A percentile compares a stretch with the other conserved stretches of the same genome.
phyloP scores from a whole-genome alignment of 805 yeast species.

The Spathaspora gorwiae region DNA sequence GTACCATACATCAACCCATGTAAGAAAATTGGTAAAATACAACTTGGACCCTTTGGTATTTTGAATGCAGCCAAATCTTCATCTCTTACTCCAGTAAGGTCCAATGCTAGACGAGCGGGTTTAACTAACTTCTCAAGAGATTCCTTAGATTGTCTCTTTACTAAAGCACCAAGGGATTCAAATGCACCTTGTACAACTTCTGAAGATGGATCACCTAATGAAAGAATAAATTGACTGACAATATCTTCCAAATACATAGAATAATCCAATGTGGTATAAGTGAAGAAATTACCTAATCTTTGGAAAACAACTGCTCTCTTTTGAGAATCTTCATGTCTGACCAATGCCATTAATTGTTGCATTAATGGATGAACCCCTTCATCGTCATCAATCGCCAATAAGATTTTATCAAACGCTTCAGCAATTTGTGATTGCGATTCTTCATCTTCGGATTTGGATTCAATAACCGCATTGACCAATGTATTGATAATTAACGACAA shows the following conservation, averaged over 20 bases:
- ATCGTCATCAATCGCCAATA: constrained; percentile 67
- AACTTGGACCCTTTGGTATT: constrained; percentile 78
- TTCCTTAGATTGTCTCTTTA: constrained; percentile 71
- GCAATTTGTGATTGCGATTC: constrained; percentile 34
- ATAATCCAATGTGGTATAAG: constrained; percentile 61
- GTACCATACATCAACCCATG: constrained; percentile 96
- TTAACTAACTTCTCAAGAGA: constrained; percentile 70
- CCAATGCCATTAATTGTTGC: constrained; percentile 71
- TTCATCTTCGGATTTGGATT: constrained; percentile 29
- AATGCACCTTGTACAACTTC: constrained; percentile 63
- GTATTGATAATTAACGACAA: constrained; percentile 71
- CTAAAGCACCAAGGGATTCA: constrained; percentile 59
- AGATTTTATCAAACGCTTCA: constrained; percentile 60
- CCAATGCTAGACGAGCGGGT: constrained; percentile 75
- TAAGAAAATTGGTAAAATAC: constrained; percentile 83
- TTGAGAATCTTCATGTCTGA: constrained; percentile 68
- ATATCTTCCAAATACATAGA: constrained; percentile 70
- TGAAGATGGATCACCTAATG: constrained; percentile 66
- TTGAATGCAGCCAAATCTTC: constrained; percentile 71
- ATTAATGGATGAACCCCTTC: constrained; percentile 81
- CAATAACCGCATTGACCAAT: constrained; percentile 57
- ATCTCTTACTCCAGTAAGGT: constrained; percentile 56
- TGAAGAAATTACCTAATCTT: constrained; percentile 70
- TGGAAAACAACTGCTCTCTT: constrained; percentile 61
- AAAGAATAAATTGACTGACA: constrained; percentile 61